Conservation (phyloP, 352 stramenopile genomes). For the Pythium pyrilobum region DNA sequence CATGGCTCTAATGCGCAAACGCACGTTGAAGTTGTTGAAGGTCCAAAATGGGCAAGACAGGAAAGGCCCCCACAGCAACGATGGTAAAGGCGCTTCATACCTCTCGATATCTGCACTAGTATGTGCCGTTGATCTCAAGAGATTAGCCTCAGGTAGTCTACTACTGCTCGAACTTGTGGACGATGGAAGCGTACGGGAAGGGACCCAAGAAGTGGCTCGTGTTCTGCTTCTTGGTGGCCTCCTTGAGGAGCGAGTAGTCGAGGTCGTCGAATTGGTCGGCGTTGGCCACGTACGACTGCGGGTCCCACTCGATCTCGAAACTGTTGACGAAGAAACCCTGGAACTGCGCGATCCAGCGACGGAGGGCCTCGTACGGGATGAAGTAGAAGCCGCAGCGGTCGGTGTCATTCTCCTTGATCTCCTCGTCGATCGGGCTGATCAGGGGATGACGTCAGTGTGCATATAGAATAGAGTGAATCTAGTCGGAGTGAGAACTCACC, state of each 20-base stretch:
- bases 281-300: constrained; percentile 64
- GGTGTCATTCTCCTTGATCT: constrained; percentile 69
- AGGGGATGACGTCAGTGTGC: background rate
- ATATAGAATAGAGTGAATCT: background rate
- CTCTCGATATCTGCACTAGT: no score
- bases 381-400: constrained; percentile 82
- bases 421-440: constrained; percentile 35
- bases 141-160: no score
- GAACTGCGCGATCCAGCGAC: constrained; percentile 71
- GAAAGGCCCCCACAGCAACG: no score
- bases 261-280: constrained; percentile 37
- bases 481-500: constrained; percentile 8
- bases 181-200: constrained; percentile 66
- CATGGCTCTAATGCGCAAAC: no score
- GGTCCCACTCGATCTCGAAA: constrained; percentile 70
- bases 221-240: constrained; percentile 67
- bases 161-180: constrained; percentile 37
- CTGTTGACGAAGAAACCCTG: constrained; percentile 82
- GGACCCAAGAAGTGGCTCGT: constrained; percentile 63
- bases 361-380: constrained; percentile 73
- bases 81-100: no score
- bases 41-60: background rate
- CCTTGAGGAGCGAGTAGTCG: constrained; percentile 61
- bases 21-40: constrained; percentile 16
- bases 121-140: no score